Evolutionary conservation across 768 basidiomycete genomes (phyloP).

Genomic region (Suillus brevipes): DNA sequence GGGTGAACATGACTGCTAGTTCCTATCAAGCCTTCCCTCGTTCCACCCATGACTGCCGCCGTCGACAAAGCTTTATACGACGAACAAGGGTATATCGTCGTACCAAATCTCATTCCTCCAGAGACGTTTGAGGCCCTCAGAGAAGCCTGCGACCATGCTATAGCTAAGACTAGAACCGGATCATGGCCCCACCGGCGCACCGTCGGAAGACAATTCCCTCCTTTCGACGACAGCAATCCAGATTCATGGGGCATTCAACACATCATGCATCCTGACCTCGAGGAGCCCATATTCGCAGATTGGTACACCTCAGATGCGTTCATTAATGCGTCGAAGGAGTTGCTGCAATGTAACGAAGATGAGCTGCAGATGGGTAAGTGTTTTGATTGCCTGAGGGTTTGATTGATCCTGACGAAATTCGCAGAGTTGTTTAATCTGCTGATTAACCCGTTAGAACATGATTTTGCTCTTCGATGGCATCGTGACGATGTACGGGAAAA

Average conservation of each 20-base stretch:
- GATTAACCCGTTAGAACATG: conserved; percentile 62
- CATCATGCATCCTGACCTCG: conserved; percentile 74
- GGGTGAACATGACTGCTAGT: not conserved
- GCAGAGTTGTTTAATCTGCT: conserved; percentile 75
- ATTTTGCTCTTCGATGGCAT: conserved; percentile 79
- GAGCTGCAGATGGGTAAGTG: conserved; percentile 69
- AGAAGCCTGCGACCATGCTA: conserved; percentile 51
- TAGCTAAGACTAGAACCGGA: conserved; percentile 56
- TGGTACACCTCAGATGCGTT: conserved; percentile 68
- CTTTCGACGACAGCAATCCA: conserved; percentile 54
- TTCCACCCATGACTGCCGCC: not conserved
- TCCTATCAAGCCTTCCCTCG: not conserved
- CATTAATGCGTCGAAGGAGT: conserved; percentile 39
- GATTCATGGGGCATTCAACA: conserved; percentile 86
- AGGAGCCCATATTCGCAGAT: conserved; percentile 55
- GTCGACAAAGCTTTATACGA: conserved; percentile 54
- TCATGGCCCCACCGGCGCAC: conserved; percentile 66
- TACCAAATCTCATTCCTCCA: conserved; percentile 53
- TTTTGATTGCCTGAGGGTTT: conserved; percentile 17
- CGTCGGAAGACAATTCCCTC: conserved; percentile 80
- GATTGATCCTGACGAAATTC: conserved; percentile 2
- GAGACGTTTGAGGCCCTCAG: conserved; percentile 41
- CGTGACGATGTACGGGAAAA: conserved; percentile 69
- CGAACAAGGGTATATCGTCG: conserved; percentile 62
- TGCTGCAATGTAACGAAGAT: conserved; percentile 57